Base-by-base conservation (phyloP, 2,329 filamentous ascomycete species). In the Huntiella savannae region DNA sequence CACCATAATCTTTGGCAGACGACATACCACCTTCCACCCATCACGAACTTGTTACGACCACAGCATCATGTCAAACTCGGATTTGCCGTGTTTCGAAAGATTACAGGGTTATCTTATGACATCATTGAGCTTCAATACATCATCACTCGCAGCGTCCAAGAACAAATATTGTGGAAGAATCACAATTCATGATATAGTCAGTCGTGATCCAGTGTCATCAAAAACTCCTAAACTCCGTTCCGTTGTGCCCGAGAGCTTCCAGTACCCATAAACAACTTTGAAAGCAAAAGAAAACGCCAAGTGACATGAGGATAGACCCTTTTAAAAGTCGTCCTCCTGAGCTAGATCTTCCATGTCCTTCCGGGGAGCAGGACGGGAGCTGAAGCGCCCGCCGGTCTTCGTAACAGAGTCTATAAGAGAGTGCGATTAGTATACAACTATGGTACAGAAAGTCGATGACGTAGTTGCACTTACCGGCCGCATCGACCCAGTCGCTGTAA, bases 401-500 rank as follows among this genome's bases (percentile, higher is more conserved):
- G 48, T 50, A 15, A 50, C 48, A 7, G 48, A 36, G 15, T 50
- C 47, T 49, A 19, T 4, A 36, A 6, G 15, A 19, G 3, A 45
- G 4, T 32, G 8, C 4, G 8, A 16, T 49, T 38, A 45, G 47
- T 12, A 41, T 33, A 13, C 22, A 28, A 28, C 22, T 2, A 28
- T 28, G 22, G 22, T 8, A 46, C 22, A 28, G 8, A 28, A 4
- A 10, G 2, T 28, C 22, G 22, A 28, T 28, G 22, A 28, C 22
- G 22, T 28, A 28, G 22, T 28, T 28, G 6, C n/a, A 39, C 64
- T 52, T 63, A 75, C 73, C 69, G 52, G 73, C 67, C 52, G 91
- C 91, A 63, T 98, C 91, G 52, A 98, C 84, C 91, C 91, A 98
- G 62, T 96, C 91, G 33, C 84, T 83, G 59, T 98, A 98, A 5